These are phyloP conservation scores for Xylaria grammica DNA, from an alignment of 495 filamentous ascomycete species.

Conservation along the genomic window DNA sequence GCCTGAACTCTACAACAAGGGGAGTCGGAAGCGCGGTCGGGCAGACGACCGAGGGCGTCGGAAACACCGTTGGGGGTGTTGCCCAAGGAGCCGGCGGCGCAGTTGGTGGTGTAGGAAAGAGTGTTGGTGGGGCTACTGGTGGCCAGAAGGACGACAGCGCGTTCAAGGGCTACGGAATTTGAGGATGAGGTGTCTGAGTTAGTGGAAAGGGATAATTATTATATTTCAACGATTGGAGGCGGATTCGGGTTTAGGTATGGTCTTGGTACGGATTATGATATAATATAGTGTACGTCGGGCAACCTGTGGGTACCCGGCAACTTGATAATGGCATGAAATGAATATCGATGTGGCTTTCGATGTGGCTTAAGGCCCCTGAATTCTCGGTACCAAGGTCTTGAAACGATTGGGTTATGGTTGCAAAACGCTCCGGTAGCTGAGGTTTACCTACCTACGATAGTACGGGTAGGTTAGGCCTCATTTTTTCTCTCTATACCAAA, in stretches of 20 bases:
- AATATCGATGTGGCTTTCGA: background rate
- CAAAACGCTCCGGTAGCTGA: too few relatives aligned
- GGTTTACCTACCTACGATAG: too few relatives aligned
- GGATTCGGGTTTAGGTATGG: background rate
- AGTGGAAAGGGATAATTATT: background rate
- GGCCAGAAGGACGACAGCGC: slow-evolving; percentile 20
- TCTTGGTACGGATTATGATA: background rate
- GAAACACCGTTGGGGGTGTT: slow-evolving; percentile 35
- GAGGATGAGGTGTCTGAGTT: background rate
- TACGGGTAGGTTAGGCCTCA: too few relatives aligned
- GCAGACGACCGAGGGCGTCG: slow-evolving; percentile 43
- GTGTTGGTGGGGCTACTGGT: slow-evolving; percentile 27
- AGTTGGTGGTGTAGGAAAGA: slow-evolving; percentile 29
- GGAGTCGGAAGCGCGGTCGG: slow-evolving; percentile 42
- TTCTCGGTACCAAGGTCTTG: too few relatives aligned
- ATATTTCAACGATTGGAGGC: background rate
- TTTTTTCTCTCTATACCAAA: too few relatives aligned
- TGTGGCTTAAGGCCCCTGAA: too few relatives aligned
- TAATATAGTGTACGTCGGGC: slow-evolving; percentile 2
- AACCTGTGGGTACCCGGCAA: too few relatives aligned
- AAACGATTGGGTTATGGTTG: background rate
- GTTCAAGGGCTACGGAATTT: slow-evolving; percentile 40
- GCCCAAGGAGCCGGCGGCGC: slow-evolving; percentile 30
- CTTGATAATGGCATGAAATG: background rate
- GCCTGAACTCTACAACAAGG: slow-evolving; percentile 40